Percentiles rank a stretch among this genome's conserved stretches.
phyloP scores from a whole-genome alignment of 306 rosid species.

The Vigna hirtella region DNA sequence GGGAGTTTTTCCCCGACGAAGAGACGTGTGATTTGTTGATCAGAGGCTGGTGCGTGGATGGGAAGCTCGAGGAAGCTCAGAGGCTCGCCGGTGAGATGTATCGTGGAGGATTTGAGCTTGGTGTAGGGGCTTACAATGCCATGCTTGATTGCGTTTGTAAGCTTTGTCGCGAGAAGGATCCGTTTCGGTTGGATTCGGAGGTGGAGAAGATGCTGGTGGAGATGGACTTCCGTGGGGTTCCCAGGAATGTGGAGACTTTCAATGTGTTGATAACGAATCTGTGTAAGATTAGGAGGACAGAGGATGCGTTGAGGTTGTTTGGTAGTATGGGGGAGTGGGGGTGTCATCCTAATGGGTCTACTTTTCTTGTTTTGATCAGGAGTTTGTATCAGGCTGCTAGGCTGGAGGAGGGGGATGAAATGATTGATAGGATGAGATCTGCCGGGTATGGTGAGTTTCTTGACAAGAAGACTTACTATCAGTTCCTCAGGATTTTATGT shows the following conservation, averaged over 20 bases:
- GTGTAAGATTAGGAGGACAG: conserved; percentile 80
- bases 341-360: conserved; percentile 56
- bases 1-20: conserved; percentile 73
- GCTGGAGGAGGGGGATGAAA: conserved; percentile 83
- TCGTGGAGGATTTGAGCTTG: conserved; percentile 83
- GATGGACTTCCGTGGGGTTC: conserved; percentile 73
- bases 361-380: conserved; percentile 63
- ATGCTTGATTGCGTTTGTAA: conserved; percentile 76
- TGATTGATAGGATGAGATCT: conserved; percentile 85
- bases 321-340: conserved; percentile 75
- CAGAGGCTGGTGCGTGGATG: conserved; percentile 72
- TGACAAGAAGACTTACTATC: conserved; percentile 68
- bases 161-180: conserved; percentile 79
- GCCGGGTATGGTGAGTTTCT: conserved; percentile 61
- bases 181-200: conserved; percentile 69
- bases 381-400: conserved; percentile 86
- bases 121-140: conserved; percentile 67
- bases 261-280: conserved; percentile 71
- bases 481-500: conserved; percentile 74
- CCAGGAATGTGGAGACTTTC: conserved; percentile 84
- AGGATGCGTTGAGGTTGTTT: conserved; percentile 66
- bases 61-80: conserved; percentile 72
- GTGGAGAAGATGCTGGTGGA: conserved; percentile 67
- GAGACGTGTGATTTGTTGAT: conserved; percentile 66
- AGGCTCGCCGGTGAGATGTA: conserved; percentile 84